Percentiles rank a stretch among this genome's conserved stretches.
Conservation (phyloP, 495 filamentous ascomycete species). For the Tuber magnatum region DNA sequence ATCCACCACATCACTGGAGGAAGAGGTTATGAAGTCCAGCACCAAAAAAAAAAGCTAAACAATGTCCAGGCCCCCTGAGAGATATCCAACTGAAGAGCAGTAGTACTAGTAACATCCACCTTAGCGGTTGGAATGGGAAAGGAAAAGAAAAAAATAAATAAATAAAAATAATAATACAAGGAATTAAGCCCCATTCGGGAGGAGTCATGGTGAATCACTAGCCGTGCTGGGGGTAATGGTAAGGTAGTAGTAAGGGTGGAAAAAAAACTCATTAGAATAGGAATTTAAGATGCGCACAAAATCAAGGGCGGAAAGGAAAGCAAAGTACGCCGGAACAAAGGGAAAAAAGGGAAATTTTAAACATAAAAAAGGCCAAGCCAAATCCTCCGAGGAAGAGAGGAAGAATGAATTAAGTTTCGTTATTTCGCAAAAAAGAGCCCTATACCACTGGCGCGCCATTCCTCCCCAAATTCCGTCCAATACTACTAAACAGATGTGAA, state of each 20-base stretch:
- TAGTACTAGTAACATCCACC: neutral
- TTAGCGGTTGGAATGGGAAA: neutral
- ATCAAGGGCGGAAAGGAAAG: constrained; percentile 1
- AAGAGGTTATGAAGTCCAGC: neutral
- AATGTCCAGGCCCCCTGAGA: neutral
- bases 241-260: neutral
- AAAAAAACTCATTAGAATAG: constrained; percentile 8
- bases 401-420: constrained; percentile 1
- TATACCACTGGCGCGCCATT: constrained; percentile 20
- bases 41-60: neutral
- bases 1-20: neutral
- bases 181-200: neutral
- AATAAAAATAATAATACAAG: neutral
- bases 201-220: neutral
- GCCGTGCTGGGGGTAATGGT: neutral
- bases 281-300: constrained; percentile 1
- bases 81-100: neutral
- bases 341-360: constrained; percentile 27
- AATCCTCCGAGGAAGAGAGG: constrained; percentile 9
- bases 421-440: neutral
- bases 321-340: constrained; percentile 13
- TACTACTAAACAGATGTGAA: constrained; percentile 57
- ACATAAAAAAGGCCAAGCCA: neutral
- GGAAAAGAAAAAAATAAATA: too few species aligned
- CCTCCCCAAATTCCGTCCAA: constrained; percentile 22